Evolutionary conservation across 805 yeast genomes (phyloP).

Genomic region (Teunomyces tritomae): DNA sequence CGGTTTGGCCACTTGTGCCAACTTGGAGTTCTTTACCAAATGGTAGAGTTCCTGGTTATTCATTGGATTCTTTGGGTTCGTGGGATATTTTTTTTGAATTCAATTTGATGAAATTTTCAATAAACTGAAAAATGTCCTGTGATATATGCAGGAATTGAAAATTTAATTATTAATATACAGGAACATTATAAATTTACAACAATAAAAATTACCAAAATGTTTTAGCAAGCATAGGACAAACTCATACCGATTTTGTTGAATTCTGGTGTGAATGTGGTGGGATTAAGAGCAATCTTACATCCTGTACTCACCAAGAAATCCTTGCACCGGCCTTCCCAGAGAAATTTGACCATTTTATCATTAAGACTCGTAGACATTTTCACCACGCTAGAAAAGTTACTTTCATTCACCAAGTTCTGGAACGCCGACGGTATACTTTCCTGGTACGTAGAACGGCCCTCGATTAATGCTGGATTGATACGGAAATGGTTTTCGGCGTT

Average conservation of each 20-base stretch:
- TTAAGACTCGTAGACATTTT: conserved; percentile 70
- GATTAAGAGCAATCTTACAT: conserved; percentile 45
- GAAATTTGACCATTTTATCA: conserved; percentile 55
- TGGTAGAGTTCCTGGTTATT: conserved; percentile 31
- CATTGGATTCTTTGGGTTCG: conserved; percentile 10
- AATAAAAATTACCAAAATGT: too few relatives aligned
- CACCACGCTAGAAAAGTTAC: conserved; percentile 66
- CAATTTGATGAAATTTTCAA: conserved; percentile 2
- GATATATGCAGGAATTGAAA: too few relatives aligned
- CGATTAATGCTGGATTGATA: conserved; percentile 24
- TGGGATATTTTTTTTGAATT: neutral
- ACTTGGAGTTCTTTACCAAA: conserved; percentile 39
- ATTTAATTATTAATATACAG: neutral
- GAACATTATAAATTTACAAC: neutral
- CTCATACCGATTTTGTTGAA: conserved; percentile 55
- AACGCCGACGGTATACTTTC: conserved; percentile 50
- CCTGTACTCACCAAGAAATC: conserved; percentile 82
- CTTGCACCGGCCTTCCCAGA: conserved; percentile 87
- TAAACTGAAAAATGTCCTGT: neutral
- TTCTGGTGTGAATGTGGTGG: conserved; percentile 42
- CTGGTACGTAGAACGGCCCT: conserved; percentile 12
- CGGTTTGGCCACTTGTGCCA: conserved; percentile 46
- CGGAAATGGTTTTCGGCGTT: conserved; percentile 23
- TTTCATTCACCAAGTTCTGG: conserved; percentile 47
- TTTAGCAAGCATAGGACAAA: conserved; percentile 62